Conservation (phyloP, 1,284 basidiomycete species). For the Ustilago shanxiensis region DNA sequence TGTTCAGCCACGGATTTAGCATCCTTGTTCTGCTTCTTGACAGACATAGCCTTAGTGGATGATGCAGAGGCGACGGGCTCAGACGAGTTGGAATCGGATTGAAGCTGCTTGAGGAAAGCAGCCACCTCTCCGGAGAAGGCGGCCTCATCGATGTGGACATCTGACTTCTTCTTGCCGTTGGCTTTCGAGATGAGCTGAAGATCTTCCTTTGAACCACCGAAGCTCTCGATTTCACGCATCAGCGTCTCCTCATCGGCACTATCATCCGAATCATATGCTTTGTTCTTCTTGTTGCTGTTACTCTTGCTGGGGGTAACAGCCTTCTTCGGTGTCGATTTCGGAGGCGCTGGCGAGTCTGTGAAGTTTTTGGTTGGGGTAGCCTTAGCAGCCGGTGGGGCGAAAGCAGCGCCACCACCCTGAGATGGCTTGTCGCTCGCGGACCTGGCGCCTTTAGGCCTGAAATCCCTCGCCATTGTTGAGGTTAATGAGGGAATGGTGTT, state of each 20-base stretch:
- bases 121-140: constrained; percentile 42
- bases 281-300: constrained; percentile 27
- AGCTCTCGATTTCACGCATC: constrained; percentile 50
- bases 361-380: not conserved
- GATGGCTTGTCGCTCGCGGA: constrained; percentile 9
- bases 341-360: constrained; percentile 4
- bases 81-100: constrained; percentile 22
- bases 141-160: constrained; percentile 37
- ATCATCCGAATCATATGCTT: constrained; percentile 45
- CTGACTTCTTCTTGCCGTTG: constrained; percentile 37
- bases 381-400: constrained; percentile 3
- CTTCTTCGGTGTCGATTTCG: constrained; percentile 32
- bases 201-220: constrained; percentile 43
- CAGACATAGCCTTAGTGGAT: not conserved
- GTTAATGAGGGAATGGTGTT: constrained; percentile 12
- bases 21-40: constrained; percentile 16
- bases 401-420: not conserved
- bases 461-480: constrained; percentile 55
- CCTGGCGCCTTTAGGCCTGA: constrained; percentile 54
- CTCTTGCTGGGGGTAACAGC: constrained; percentile 6
- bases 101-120: constrained; percentile 45
- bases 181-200: constrained; percentile 47
- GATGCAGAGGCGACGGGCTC: constrained; percentile 17
- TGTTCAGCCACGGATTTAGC: constrained; percentile 14
- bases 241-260: constrained; percentile 48